Evolutionary conservation across 2,329 filamentous ascomycete species (phyloP), one percentile per base, ranked within the genome.

Genomic region (Ophiocordyceps unilateralis): DNA sequence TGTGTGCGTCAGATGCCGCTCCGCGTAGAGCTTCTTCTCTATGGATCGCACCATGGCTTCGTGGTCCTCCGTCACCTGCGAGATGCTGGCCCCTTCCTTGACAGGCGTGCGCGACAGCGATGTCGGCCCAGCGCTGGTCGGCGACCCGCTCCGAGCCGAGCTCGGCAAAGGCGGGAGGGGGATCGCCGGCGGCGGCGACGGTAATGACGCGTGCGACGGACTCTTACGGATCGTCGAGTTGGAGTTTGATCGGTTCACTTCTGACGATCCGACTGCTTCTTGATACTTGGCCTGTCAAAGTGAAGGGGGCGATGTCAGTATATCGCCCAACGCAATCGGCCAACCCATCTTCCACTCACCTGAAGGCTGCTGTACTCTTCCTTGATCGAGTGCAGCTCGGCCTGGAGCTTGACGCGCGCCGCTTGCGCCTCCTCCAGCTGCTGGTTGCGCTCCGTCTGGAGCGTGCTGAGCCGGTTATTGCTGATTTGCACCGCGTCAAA

Each of bases 1-100:
- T 2, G 89, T 96, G 40, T 85, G 81, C 1, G 89, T 98, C 46
- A 98, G 78, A 60, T 96, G 89, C 59, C 93, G 93, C 69, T 98
- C 91, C 4, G 91, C 91, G 50, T 83, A 82, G 21, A 98, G 74
- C 57, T 96, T 87, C 68, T 95, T 96, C 69, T 98, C 89, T 48
- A 98, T 93, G 7, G 86, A 93, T 46, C 83, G 81, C 57, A 98
- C 93, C 49, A 88, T 87, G 38, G 85, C 83, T 58, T 98, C 91
- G 59, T 95, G 88, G 53, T 98, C 91, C 55, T 96, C 89, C 46
- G 89, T 77, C 50, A 93, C 74, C 54, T 95, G 88, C 41, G 80
- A 76, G 46, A 81, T 74, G 42, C 66, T 68, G 40, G 63, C 46
- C 40, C 61, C 73, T 54, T 94, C 86, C 59, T 91, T 93, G 68